Evolutionary conservation across 441 rosid species (phyloP).

Genomic region (Raphanus hybrid): DNA sequence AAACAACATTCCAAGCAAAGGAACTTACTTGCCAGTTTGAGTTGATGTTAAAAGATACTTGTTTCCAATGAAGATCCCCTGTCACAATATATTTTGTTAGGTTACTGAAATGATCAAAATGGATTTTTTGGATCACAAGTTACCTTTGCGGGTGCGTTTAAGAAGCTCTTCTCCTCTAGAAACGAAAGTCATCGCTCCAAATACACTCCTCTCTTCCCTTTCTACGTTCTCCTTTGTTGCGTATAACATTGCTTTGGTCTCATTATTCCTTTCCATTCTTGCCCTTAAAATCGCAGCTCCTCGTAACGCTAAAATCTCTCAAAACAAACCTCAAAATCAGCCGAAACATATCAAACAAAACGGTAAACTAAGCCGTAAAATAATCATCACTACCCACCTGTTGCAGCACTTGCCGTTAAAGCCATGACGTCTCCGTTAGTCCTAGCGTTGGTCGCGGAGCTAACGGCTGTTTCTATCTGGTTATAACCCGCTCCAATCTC

Average conservation of each 20-base stretch:
- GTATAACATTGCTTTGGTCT: conserved; percentile 48
- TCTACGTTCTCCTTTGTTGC: conserved; percentile 57
- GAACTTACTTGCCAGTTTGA: conserved; percentile 80
- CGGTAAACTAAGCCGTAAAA: background rate
- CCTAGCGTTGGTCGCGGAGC: conserved; percentile 81
- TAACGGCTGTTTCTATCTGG: conserved; percentile 69
- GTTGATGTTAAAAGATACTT: conserved; percentile 78
- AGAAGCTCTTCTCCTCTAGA: conserved; percentile 85
- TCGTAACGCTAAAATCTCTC: conserved; percentile 60
- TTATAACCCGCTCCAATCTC: conserved; percentile 89
- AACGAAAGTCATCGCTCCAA: conserved; percentile 67
- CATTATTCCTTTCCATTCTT: conserved; percentile 73
- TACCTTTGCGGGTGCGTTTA: conserved; percentile 96
- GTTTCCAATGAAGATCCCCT: conserved; percentile 97
- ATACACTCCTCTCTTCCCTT: conserved; percentile 52
- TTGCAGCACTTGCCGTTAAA: conserved; percentile 94
- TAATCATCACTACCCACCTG: conserved; percentile 54
- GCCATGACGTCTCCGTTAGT: conserved; percentile 92
- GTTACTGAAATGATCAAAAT: background rate
- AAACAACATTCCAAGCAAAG: background rate
- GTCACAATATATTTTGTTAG: conserved; percentile 30
- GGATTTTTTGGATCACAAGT: conserved; percentile 17
- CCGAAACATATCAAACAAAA: background rate
- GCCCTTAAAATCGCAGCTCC: conserved; percentile 81
- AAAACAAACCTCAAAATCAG: conserved; percentile 24